Percentiles rank a stretch among this genome's conserved stretches.
Conservation (phyloP, 345 rosid species). For the Arabidopsis arenosa region DNA sequence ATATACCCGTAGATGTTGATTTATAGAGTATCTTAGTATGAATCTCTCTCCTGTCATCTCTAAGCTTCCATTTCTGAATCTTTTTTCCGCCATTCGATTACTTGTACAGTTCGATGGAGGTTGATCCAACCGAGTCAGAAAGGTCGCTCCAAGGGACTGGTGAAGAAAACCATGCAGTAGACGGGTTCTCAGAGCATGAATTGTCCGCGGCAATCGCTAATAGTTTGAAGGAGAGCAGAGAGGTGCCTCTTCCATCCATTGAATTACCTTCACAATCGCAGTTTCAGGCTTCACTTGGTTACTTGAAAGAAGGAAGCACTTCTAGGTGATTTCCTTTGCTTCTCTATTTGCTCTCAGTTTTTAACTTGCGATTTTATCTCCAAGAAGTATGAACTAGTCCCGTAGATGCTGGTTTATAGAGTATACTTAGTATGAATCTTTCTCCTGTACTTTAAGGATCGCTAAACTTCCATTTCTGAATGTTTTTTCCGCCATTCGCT, state of each 20-base stretch:
- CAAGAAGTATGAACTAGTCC: background rate
- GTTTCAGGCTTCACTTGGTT: conserved; percentile 13
- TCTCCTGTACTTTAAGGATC: background rate
- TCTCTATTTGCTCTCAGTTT: background rate
- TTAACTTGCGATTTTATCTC: background rate
- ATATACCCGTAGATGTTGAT: conserved; percentile 1
- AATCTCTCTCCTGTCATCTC: background rate
- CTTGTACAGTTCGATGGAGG: too few relatives aligned
- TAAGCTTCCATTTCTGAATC: conserved; percentile 18
- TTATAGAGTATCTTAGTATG: conserved; percentile 10
- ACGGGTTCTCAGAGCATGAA: background rate
- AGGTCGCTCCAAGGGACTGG: too few relatives aligned
- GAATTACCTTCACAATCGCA: conserved; percentile 7
- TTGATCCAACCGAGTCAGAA: too few relatives aligned
- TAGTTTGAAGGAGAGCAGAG: background rate
- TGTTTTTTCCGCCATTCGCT: background rate
- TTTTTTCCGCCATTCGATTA: too few relatives aligned
- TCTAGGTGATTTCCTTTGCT: conserved; percentile 11
- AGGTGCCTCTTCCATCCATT: background rate
- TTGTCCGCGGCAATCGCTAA: background rate
- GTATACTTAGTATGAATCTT: conserved; percentile 1
- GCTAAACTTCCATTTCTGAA: conserved; percentile 11
- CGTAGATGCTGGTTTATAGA: conserved; percentile 4
- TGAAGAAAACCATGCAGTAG: background rate
- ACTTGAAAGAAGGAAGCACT: conserved; percentile 8